These are phyloP conservation scores for Lachancea mirantina DNA, from an alignment of 805 yeast species.

Conservation along the genomic window DNA sequence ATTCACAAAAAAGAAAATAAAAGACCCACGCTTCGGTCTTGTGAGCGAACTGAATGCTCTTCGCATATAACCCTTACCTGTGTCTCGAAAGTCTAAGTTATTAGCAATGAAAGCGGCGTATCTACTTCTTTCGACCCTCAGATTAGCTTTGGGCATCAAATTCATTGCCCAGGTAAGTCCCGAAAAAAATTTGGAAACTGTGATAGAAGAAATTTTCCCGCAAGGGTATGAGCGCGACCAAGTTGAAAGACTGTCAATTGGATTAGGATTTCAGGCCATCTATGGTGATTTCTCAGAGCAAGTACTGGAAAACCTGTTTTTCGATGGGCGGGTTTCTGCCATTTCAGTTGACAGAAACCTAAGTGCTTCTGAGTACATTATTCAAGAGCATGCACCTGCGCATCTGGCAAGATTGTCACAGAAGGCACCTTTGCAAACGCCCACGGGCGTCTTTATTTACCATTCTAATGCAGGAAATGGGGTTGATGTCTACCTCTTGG, in stretches of 20 bases:
- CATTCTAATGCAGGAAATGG: slow-evolving; percentile 45
- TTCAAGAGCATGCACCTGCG: slow-evolving; percentile 48
- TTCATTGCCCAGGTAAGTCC: slow-evolving; percentile 5
- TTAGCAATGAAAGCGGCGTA: no score
- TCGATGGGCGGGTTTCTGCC: slow-evolving; percentile 32
- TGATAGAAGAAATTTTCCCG: slow-evolving; percentile 2
- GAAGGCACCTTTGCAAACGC: slow-evolving; percentile 30
- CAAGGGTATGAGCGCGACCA: slow-evolving; percentile 8
- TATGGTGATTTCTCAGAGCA: slow-evolving; percentile 32
- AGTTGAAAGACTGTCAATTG: slow-evolving; percentile 24
- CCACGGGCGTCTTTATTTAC: slow-evolving; percentile 14
- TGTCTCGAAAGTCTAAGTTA: no score
- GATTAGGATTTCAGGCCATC: slow-evolving; percentile 29
- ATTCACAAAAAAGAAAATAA: no score
- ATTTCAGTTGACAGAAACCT: slow-evolving; percentile 34
- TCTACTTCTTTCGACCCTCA: background rate
- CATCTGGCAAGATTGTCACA: slow-evolving; percentile 63
- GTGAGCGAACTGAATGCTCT: no score
- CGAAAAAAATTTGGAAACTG: slow-evolving; percentile 1
- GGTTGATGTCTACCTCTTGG: slow-evolving; percentile 71
- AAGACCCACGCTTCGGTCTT: no score
- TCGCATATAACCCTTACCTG: no score
- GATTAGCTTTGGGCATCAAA: background rate
- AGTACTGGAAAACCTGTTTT: slow-evolving; percentile 27
- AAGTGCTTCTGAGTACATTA: slow-evolving; percentile 26